Conservation (phyloP, 371 early-diverging fungal species). For the Nematocida displodere region DNA sequence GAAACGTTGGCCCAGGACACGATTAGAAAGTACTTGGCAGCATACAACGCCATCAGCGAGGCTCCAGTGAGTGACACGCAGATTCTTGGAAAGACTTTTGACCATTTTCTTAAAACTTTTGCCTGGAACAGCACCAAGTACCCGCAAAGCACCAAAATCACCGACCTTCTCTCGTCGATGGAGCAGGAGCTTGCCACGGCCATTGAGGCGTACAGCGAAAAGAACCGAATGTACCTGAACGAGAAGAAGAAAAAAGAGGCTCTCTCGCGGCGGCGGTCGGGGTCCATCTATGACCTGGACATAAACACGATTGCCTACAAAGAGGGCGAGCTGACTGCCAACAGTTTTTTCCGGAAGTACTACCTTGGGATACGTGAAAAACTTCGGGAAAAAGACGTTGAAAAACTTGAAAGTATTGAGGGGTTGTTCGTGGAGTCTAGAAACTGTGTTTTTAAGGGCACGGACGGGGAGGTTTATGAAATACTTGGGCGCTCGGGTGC, state of each 20-base stretch:
- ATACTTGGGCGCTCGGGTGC: slow-evolving; percentile 11
- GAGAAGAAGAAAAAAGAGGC: slow-evolving; percentile 14
- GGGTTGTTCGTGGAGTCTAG: slow-evolving; percentile 43
- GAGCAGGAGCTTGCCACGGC: slow-evolving; percentile 7
- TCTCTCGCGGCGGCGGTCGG: too few species aligned
- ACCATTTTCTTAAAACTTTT: slow-evolving; percentile 48
- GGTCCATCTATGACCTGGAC: slow-evolving; percentile 7
- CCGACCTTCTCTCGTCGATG: slow-evolving; percentile 21
- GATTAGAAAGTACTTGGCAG: not conserved
- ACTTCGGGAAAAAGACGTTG: slow-evolving; percentile 33
- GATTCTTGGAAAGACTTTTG: slow-evolving; percentile 41
- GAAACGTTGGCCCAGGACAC: slow-evolving; percentile 33
- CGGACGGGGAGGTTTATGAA: slow-evolving; percentile 40
- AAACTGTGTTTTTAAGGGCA: slow-evolving; percentile 10
- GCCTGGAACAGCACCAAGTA: slow-evolving; percentile 20
- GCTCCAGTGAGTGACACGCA: not conserved
- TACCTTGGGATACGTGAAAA: slow-evolving; percentile 40
- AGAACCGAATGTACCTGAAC: slow-evolving; percentile 16
- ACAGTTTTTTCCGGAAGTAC: slow-evolving; percentile 35
- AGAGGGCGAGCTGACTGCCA: not conserved
- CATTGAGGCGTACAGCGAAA: slow-evolving; percentile 22
- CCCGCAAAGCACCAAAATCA: slow-evolving; percentile 5
- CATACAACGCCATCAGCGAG: not conserved
- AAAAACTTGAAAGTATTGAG: not conserved
- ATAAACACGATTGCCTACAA: slow-evolving; percentile 16